Percentiles rank a stretch among this genome's conserved stretches.
These are phyloP conservation scores for Lumnitzera racemosa DNA, from an alignment of 345 rosid genomes.

Conservation along the genomic window DNA sequence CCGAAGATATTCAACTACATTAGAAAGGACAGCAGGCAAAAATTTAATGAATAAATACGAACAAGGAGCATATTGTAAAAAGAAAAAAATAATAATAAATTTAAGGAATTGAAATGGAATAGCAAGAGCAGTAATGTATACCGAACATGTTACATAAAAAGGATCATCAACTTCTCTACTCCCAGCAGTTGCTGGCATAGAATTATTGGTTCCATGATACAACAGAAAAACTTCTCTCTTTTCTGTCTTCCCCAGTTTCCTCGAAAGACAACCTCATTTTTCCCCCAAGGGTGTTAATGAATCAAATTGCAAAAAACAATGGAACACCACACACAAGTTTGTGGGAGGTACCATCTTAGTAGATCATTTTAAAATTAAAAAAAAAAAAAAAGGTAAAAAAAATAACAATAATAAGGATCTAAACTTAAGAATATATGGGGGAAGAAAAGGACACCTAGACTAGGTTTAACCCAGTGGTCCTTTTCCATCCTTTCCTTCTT, in stretches of 20 bases:
- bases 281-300: slow-evolving; percentile 14
- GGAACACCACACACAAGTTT: slow-evolving; percentile 14
- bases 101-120: neutral
- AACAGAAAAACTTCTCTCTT: slow-evolving; percentile 11
- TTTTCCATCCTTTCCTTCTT: slow-evolving; percentile 17
- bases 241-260: slow-evolving; percentile 5
- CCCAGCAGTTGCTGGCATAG: slow-evolving; percentile 9
- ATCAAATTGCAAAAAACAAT: slow-evolving; percentile 12
- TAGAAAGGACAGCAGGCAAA: too few species aligned
- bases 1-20: too few species aligned
- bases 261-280: neutral
- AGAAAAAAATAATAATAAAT: neutral
- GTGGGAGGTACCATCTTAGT: slow-evolving; percentile 15
- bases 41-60: too few species aligned
- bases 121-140: slow-evolving; percentile 7
- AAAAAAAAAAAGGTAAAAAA: slow-evolving; percentile 7
- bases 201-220: slow-evolving; percentile 13
- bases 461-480: slow-evolving; percentile 26
- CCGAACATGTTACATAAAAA: slow-evolving; percentile 25
- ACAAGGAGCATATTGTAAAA: too few species aligned
- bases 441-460: slow-evolving; percentile 13
- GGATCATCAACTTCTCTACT: slow-evolving; percentile 13
- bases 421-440: slow-evolving; percentile 19
- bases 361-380: neutral
- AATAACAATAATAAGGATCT: slow-evolving; percentile 23